phyloP scores from a whole-genome alignment of 2,329 filamentous ascomycete species.

The Didymella arachidicola region DNA sequence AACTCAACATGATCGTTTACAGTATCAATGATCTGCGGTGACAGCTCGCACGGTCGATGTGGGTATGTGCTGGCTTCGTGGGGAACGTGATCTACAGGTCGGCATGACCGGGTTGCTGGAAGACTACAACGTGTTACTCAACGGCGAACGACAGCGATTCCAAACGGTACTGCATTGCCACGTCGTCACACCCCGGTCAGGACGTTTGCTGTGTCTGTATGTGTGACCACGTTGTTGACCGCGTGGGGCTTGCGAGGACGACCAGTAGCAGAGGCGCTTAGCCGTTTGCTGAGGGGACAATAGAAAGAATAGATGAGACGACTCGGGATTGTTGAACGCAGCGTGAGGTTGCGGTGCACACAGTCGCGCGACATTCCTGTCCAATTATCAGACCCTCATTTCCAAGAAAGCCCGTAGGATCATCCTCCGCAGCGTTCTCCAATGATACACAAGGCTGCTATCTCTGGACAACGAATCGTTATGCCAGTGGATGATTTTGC shows the following conservation, averaged over 20 bases:
- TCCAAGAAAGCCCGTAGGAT: not conserved
- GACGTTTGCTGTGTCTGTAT: not conserved
- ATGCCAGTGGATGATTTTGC: constrained; percentile 4
- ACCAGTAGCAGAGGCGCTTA: not conserved
- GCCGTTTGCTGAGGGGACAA: not conserved
- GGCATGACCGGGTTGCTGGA: constrained; percentile 13
- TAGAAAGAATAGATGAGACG: not conserved
- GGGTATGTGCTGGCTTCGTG: constrained; percentile 8
- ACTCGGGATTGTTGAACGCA: not conserved
- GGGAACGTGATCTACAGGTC: constrained; percentile 12
- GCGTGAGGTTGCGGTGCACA: not conserved
- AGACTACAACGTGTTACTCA: constrained; percentile 16
- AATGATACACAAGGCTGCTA: constrained; percentile 1
- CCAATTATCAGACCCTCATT: not conserved
- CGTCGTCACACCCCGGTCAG: constrained; percentile 1
- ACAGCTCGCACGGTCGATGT: constrained; percentile 2
- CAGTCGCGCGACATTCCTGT: not conserved
- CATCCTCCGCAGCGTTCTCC: not conserved
- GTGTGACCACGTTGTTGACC: not conserved
- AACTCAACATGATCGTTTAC: too few relatives aligned
- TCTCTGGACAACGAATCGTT: not conserved
- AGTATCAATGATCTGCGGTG: not conserved
- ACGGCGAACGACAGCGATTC: not conserved
- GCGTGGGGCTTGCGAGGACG: not conserved
- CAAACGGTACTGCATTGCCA: constrained; percentile 10